A percentile compares a stretch with the other conserved stretches of the same genome.
These are phyloP conservation scores for Rhodamnia argentea DNA, from an alignment of 345 rosid species.

Conservation along the genomic window DNA sequence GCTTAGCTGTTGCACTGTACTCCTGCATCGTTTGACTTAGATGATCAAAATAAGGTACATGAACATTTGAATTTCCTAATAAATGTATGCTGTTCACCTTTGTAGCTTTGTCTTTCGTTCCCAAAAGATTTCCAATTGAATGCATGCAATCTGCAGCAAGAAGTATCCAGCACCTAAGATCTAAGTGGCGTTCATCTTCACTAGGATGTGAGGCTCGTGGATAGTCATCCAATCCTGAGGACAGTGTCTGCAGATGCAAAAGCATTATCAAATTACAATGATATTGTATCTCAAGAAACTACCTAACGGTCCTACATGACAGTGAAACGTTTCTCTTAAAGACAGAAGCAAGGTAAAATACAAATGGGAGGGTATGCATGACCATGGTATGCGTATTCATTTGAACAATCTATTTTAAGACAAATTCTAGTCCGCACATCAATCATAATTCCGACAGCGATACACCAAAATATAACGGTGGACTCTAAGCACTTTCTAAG, in stretches of 20 bases:
- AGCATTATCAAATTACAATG: conserved; percentile 3
- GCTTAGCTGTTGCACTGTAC: conserved; percentile 40
- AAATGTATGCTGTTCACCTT: conserved; percentile 24
- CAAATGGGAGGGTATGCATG: not conserved
- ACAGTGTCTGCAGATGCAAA: conserved; percentile 38
- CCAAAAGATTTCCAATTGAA: conserved; percentile 45
- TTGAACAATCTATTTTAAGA: not conserved
- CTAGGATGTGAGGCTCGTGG: conserved; percentile 95
- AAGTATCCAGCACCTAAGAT: conserved; percentile 97
- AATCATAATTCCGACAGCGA: not conserved
- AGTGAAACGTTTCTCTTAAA: not conserved
- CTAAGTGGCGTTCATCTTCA: conserved; percentile 81
- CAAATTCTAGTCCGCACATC: not conserved
- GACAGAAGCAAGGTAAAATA: not conserved
- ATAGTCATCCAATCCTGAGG: conserved; percentile 90
- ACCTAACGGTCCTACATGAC: not conserved
- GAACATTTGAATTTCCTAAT: not conserved
- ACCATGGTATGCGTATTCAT: not conserved
- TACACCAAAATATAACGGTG: not conserved
- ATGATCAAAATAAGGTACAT: not conserved
- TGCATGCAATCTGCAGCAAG: conserved; percentile 86
- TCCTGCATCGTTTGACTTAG: conserved; percentile 34
- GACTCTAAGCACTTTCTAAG: not conserved
- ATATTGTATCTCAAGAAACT: not conserved
- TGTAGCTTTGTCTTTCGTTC: conserved; percentile 14